Evolutionary conservation across 1,284 basidiomycete species (phyloP).

Genomic region (Marasmius sp.): DNA sequence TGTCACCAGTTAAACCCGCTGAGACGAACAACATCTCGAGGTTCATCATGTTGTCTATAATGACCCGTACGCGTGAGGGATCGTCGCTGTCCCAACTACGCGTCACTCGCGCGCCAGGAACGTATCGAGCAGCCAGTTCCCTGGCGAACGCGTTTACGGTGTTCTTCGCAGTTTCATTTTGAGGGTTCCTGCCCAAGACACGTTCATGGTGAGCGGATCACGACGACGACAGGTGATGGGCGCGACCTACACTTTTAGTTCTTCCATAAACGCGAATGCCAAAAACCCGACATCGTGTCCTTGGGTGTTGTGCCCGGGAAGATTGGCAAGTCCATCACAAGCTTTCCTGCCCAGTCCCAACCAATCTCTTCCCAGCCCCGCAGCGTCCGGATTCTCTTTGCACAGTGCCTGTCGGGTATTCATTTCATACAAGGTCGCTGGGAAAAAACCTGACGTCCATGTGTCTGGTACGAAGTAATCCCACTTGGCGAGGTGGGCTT

Average conservation of each 20-base stretch:
- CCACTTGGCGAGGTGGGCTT: slow-evolving; percentile 44
- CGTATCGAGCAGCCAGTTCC: slow-evolving; percentile 44
- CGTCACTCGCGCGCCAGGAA: slow-evolving; percentile 45
- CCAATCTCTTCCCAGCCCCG: slow-evolving; percentile 48
- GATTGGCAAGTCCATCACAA: slow-evolving; percentile 48
- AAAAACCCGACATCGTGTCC: slow-evolving; percentile 73
- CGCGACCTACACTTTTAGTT: slow-evolving; percentile 41
- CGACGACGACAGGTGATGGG: not conserved
- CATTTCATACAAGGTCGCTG: slow-evolving; percentile 57
- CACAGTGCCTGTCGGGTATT: slow-evolving; percentile 52
- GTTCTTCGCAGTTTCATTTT: slow-evolving; percentile 42
- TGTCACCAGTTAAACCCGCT: slow-evolving; percentile 54
- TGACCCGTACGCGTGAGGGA: slow-evolving; percentile 60
- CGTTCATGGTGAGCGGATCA: not conserved
- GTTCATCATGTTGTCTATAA: slow-evolving; percentile 81
- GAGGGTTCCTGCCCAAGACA: slow-evolving; percentile 35
- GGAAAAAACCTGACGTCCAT: slow-evolving; percentile 74
- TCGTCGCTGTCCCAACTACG: slow-evolving; percentile 59
- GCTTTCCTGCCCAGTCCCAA: slow-evolving; percentile 48
- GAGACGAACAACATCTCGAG: slow-evolving; percentile 63
- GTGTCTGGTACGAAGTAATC: slow-evolving; percentile 49
- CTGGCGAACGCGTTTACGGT: slow-evolving; percentile 45
- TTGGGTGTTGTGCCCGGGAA: slow-evolving; percentile 38
- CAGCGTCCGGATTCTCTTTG: slow-evolving; percentile 18
- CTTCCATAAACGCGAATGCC: slow-evolving; percentile 62